Percentiles rank a stretch among this genome's conserved stretches.
Conservation (phyloP, 768 basidiomycete species). For the Suillus bovinus region DNA sequence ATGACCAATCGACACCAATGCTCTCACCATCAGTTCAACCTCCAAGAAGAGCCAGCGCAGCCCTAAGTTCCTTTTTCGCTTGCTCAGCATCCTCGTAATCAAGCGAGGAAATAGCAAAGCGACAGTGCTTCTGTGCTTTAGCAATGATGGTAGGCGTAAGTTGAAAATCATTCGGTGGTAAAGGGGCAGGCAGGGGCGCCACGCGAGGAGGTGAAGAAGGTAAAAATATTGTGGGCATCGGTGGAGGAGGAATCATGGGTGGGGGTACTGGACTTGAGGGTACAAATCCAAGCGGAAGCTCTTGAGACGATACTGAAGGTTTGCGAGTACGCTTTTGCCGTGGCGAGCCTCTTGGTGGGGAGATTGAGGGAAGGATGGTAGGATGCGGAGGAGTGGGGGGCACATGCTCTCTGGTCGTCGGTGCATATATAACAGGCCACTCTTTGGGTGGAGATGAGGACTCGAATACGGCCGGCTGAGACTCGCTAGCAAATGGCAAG, state of each 20-base stretch:
- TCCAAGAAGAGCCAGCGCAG: slow-evolving; percentile 70
- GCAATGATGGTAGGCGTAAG: slow-evolving; percentile 67
- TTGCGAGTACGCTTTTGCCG: slow-evolving; percentile 13
- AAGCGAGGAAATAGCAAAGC: slow-evolving; percentile 91
- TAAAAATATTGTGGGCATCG: slow-evolving; percentile 11
- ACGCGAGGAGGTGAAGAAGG: slow-evolving; percentile 9
- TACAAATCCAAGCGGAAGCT: slow-evolving; percentile 15
- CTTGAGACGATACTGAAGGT: slow-evolving; percentile 12
- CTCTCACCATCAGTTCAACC: slow-evolving; percentile 35
- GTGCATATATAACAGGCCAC: slow-evolving; percentile 14
- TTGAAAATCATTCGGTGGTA: slow-evolving; percentile 33
- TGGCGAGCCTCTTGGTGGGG: slow-evolving; percentile 14
- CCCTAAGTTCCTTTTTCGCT: slow-evolving; percentile 78
- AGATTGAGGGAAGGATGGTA: slow-evolving; percentile 3
- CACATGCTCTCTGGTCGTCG: slow-evolving; percentile 5
- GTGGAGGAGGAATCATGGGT: slow-evolving; percentile 23
- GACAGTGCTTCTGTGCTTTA: slow-evolving; percentile 87
- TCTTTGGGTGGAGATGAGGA: slow-evolving; percentile 17
- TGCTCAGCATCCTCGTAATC: slow-evolving; percentile 93
- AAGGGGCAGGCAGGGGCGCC: slow-evolving; percentile 11
- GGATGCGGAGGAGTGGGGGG: slow-evolving; percentile 12
- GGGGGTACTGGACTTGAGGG: slow-evolving; percentile 21
- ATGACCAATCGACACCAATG: background rate
- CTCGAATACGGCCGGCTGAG: slow-evolving; percentile 13
- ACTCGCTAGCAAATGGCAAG: slow-evolving; percentile 13